Base-by-base conservation (phyloP, 2,329 filamentous ascomycete genomes). In the Monilinia laxa region DNA sequence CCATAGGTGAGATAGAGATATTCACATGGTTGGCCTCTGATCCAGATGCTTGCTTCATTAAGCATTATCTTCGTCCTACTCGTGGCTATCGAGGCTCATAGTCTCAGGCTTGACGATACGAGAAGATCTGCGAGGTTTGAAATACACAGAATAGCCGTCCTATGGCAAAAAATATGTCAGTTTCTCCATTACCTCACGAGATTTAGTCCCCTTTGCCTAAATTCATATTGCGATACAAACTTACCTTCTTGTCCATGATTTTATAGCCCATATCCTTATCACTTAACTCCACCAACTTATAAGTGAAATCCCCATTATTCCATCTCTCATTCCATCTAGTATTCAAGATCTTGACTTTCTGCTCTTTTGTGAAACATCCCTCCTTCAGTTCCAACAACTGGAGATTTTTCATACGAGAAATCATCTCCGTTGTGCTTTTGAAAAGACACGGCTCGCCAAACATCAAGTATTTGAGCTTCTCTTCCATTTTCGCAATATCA, bases 391-490 rank as follows among this genome's bases (percentile, higher is more conserved):
- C 58, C n/a, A 62, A 62, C 5, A 35, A 12, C n/a, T 25, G 28
- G 1, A 62, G 35, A 38, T 62, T 51, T 20, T n/a, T 18, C 14
- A 62, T 38, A 10, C 58, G 45, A 11, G 45, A 38, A 51, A 62
- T 40, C 45, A 51, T 51, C 31, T 62, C 58, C n/a, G 58, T 62
- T 7, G 58, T 62, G 31, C 45, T 62, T 62, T 25, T 62, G 14
- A 23, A 62, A 12, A 62, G 45, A 51, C 58, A 62, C 6, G 58
- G 58, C n/a, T 62, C 58, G 4, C 58, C 58, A 51, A 62, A 14
- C 45, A 62, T 62, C 20, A 62, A 12, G 23, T 51, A 62, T n/a
- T 38, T 62, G 4, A 62, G 58, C n/a, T 62, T 62, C 47, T 51
- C 45, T 35, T 51, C 45, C 45, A 62, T 51, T 47, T 52, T 62